Percentiles rank a stretch among this genome's conserved stretches.
phyloP scores from a whole-genome alignment of 164 flowering plant species.

The Malania oleifera region DNA sequence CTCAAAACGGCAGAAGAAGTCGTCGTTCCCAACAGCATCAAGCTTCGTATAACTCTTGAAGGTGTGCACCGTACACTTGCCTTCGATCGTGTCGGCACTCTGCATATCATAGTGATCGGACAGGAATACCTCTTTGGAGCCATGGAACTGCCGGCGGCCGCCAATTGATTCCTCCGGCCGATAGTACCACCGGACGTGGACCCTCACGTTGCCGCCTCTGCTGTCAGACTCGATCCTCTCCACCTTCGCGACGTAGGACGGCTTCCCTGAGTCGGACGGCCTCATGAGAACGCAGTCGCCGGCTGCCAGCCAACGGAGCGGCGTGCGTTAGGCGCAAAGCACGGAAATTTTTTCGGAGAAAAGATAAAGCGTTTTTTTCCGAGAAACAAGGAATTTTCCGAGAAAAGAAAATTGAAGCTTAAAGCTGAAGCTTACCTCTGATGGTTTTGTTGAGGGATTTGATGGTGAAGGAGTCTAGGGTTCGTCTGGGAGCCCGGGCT shows the following conservation, averaged over 20 bases:
- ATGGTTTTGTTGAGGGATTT: constrained; percentile 56
- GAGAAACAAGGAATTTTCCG: constrained; percentile 1
- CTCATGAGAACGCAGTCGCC: constrained; percentile 75
- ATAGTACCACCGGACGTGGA: constrained; percentile 72
- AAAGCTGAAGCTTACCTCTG: constrained; percentile 46
- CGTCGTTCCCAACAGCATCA: constrained; percentile 69
- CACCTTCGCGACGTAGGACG: constrained; percentile 66
- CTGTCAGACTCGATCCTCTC: constrained; percentile 61
- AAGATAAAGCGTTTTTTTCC: background rate
- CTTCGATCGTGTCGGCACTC: constrained; percentile 79
- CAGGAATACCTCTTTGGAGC: constrained; percentile 68
- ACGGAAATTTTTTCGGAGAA: background rate
- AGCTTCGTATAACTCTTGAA: constrained; percentile 76
- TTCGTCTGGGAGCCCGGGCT: constrained; percentile 41
- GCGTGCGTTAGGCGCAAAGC: too few species aligned
- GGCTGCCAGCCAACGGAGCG: constrained; percentile 24
- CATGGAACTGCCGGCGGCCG: constrained; percentile 77
- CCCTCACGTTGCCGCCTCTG: constrained; percentile 50
- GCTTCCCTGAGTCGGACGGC: constrained; percentile 57
- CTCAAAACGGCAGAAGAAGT: constrained; percentile 80
- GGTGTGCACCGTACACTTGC: constrained; percentile 70
- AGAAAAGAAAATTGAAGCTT: too few species aligned
- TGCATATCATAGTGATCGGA: constrained; percentile 69
- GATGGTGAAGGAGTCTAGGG: constrained; percentile 57
- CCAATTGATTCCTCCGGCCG: constrained; percentile 88